Evolutionary conservation across 192 early-diverging fungal genomes (phyloP).

Genomic region (Jimgerdemannia lactiflua): DNA sequence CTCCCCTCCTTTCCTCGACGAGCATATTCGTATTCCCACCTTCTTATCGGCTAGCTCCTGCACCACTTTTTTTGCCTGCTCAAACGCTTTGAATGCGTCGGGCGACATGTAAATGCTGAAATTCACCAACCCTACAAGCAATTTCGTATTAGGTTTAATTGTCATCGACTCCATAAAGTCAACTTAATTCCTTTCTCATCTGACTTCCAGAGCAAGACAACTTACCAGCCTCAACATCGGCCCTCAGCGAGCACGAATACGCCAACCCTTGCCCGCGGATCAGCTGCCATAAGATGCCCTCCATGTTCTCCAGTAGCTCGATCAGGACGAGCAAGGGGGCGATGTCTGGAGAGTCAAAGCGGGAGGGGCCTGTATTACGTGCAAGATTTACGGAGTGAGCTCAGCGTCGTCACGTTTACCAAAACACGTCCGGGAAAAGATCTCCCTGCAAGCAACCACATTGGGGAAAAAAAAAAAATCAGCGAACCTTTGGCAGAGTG

Average conservation of each 20-base stretch:
- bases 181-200: too few relatives aligned
- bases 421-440: too few relatives aligned
- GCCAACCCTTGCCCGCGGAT: conserved; percentile 59
- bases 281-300: conserved; percentile 61
- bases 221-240: conserved; percentile 36
- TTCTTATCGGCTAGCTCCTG: conserved; percentile 43
- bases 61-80: conserved; percentile 47
- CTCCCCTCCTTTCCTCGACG: too few relatives aligned
- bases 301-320: conserved; percentile 52
- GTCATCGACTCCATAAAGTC: too few relatives aligned
- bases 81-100: conserved; percentile 49
- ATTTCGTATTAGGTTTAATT: not conserved
- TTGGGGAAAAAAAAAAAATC: not conserved
- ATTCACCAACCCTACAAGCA: conserved; percentile 23
- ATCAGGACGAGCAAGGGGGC: conserved; percentile 51
- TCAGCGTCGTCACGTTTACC: too few relatives aligned
- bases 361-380: conserved; percentile 29
- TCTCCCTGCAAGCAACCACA: too few relatives aligned
- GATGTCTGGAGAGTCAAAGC: conserved; percentile 48
- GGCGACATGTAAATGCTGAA: conserved; percentile 52
- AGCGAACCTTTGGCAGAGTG: conserved; percentile 39
- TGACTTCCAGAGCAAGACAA: not conserved
- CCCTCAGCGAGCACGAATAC: conserved; percentile 44
- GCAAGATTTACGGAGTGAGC: not conserved
- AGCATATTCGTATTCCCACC: conserved; percentile 8